Base-by-base conservation (phyloP, 805 yeast genomes). In the Cyberlindnera maritima region DNA sequence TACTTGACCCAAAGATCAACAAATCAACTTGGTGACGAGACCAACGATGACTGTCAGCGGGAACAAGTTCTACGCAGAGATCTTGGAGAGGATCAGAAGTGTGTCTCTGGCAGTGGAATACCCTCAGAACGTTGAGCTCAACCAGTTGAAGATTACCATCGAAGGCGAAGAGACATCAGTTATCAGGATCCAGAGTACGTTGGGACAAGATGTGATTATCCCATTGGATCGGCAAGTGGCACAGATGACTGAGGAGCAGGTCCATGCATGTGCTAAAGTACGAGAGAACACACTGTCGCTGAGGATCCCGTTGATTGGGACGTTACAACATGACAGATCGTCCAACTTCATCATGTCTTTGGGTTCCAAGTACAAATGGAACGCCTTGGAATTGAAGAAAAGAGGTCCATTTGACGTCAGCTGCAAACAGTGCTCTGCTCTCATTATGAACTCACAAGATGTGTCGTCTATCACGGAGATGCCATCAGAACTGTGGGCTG, bases 401-500 rank as follows among this genome's bases (percentile, higher is more conserved):
- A 58, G 64, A 36, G 35, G n/a, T 2, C 7, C 47, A 10, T 75
- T 70, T 52, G 38, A 40, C 4, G 70, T 66, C 37, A 49, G 25
- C 13, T 79, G 75, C 49, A 18, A 20, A 0, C 2, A 48, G 0
- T 77, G 82, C 49, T 48, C 51, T 1, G 1, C n/a, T 0, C 32
- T 19, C 0, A 18, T 75, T 1, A 47, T 74, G 2, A 60, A 65
- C 42, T 69, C 77, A 0, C n/a, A 36, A 0, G 41, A 61, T 0
- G 60, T 71, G 15, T 19, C 38, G 3, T 64, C 60, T 13, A 66
- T 80, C 38, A 59, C 66, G 44, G 87, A 87, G 33, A 78, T 92
- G 82, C 99, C 99, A 0, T 85, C 96, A 1, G 97, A 90, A 59
- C 71, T 80, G 41, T 92, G 99, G 99, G 80, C 85, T 13, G 99